Conservation (phyloP, 164 flowering plant genomes). For the Magnolia officinalis region DNA sequence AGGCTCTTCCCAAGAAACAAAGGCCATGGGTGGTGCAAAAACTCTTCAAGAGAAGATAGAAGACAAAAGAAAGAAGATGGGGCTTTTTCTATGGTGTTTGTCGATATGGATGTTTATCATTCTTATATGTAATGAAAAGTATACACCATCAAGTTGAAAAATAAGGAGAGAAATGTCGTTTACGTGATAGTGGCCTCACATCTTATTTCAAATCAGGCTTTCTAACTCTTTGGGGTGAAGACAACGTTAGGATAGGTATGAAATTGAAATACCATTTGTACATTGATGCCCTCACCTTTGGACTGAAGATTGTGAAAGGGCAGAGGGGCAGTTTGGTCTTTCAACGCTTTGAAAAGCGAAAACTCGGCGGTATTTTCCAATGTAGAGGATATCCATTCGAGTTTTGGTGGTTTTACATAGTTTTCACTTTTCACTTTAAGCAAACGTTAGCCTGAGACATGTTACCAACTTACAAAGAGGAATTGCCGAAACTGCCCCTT, state of each 20-base stretch:
- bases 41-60: neutral
- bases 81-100: constrained; percentile 1
- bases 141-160: constrained; percentile 12
- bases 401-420: constrained; percentile 9
- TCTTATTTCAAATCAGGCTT: constrained; percentile 22
- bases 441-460: constrained; percentile 35
- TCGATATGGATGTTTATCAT: neutral
- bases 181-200: constrained; percentile 45
- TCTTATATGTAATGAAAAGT: neutral
- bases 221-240: constrained; percentile 60
- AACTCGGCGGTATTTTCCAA: neutral
- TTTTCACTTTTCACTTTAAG: constrained; percentile 34
- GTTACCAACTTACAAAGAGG: constrained; percentile 24
- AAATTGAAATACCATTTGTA: neutral
- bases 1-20: neutral
- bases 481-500: neutral
- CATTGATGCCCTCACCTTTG: neutral
- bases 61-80: neutral
- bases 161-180: neutral
- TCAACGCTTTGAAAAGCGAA: neutral
- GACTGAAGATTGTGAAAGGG: neutral
- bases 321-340: neutral
- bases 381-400: neutral
- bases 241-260: constrained; percentile 17
- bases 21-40: constrained; percentile 6